Evolutionary conservation across 176 grass and related monocot species (phyloP).

Genomic region (Phragmites australis): DNA sequence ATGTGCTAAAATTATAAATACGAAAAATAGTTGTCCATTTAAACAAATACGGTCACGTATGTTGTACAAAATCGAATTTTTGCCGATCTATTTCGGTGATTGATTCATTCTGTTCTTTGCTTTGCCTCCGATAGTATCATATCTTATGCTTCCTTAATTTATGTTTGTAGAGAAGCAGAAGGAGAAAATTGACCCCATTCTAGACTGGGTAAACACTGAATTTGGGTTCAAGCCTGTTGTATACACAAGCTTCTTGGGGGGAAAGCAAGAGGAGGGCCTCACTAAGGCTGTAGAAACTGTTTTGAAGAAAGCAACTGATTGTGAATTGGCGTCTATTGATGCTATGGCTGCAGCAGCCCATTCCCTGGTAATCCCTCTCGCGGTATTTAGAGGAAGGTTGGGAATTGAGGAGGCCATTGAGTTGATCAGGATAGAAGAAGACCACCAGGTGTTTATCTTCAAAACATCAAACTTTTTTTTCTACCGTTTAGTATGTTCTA

Average conservation of each 20-base stretch:
- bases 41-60: too few relatives aligned
- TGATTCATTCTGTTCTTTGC: neutral
- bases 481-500: conserved; percentile 21
- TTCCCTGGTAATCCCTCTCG: conserved; percentile 87
- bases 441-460: conserved; percentile 65
- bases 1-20: too few relatives aligned
- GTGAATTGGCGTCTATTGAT: conserved; percentile 86
- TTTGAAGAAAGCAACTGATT: conserved; percentile 67
- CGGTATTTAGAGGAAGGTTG: conserved; percentile 64
- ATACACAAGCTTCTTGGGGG: conserved; percentile 77
- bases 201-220: conserved; percentile 79
- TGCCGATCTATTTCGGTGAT: too few relatives aligned
- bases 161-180: conserved; percentile 68
- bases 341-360: conserved; percentile 88
- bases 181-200: conserved; percentile 85
- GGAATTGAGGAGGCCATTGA: conserved; percentile 87
- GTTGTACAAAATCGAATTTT: too few relatives aligned
- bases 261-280: conserved; percentile 77
- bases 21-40: too few relatives aligned
- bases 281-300: conserved; percentile 55
- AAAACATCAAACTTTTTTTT: neutral
- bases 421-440: conserved; percentile 93
- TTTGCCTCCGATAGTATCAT: neutral
- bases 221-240: conserved; percentile 73
- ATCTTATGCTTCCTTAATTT: conserved; percentile 29